Percentiles rank a stretch among this genome's conserved stretches.
Conservation (phyloP, 495 filamentous ascomycete species). For the Penicillium arizonense region DNA sequence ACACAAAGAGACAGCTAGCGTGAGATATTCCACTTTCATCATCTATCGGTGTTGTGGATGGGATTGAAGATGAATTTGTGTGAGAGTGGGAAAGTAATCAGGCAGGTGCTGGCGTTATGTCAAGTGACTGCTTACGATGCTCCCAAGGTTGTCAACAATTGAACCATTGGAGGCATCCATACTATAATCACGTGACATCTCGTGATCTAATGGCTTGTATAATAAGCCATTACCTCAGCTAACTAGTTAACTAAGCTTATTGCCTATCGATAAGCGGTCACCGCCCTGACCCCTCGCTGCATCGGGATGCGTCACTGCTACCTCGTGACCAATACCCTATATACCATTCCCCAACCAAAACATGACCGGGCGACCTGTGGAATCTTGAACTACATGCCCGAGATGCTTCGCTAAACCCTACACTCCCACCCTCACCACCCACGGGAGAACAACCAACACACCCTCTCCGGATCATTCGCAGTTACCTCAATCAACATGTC, state of each 20-base stretch:
- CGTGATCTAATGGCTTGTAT: background rate
- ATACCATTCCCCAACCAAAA: background rate
- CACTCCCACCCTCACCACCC: background rate
- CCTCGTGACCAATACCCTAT: constrained; percentile 2
- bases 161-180: background rate
- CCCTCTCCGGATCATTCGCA: background rate
- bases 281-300: constrained; percentile 29
- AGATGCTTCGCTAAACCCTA: too few species aligned
- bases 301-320: constrained; percentile 25
- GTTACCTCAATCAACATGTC: constrained; percentile 18
- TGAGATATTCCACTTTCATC: too few species aligned
- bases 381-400: background rate
- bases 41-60: too few species aligned
- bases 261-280: constrained; percentile 25
- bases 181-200: background rate
- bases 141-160: too few species aligned
- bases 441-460: background rate
- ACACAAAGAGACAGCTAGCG: too few species aligned
- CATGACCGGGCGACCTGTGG: constrained; percentile 6
- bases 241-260: too few species aligned
- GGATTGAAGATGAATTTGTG: too few species aligned
- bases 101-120: too few species aligned
- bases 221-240: background rate
- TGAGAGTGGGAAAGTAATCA: too few species aligned
- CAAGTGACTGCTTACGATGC: too few species aligned